Base-by-base conservation (phyloP, 108 stramenopile genomes). In the Nitzschia sp. region DNA sequence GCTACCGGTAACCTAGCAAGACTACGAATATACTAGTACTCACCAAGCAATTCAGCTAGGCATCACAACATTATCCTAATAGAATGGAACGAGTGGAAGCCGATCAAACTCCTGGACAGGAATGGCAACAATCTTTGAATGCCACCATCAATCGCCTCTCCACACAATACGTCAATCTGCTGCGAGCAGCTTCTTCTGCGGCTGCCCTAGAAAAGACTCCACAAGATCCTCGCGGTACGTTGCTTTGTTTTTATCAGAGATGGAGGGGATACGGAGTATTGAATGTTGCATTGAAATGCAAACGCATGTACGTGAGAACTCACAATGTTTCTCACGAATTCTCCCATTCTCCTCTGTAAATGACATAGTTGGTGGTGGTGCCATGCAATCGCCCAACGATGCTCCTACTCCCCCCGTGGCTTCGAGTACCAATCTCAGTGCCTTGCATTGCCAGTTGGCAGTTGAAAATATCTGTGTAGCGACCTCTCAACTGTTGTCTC, bases 131-230 rank as follows among this genome's bases (percentile, higher is more conserved):
- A 43, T 73, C 76, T 8, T 78, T 94, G 51, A 90, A 89, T 63
- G 87, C 89, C 19, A 91, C 88, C 0, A 83, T 85, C 85, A 94
- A 94, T 77, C 84, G 92, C 21, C 65, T 93, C 7, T 84, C 86
- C 51, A 89, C 86, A 0, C 89, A 94, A 53, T 94, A 94, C 65
- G 70, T 85, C 24, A 86, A 83, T 46, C 63, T 94, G n/a, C 60
- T 94, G 10, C 68, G 85, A 19, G 79, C 92, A 24, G 89, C 88
- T 10, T 78, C 88, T 10, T 83, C 91, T 10, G 70, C 72, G 9
- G 21, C 80, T 10, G 58, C 86, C 10, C 67, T 82, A 37, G 80
- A 80, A 60, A 67, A 71, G 65, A 66, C 57, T n/a, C 61, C 64
- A 70, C 58, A 55, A 46, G 71, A 65, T 53, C 69, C 65, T 22